Conservation (phyloP, 805 yeast species). For the Candida chilensis region DNA sequence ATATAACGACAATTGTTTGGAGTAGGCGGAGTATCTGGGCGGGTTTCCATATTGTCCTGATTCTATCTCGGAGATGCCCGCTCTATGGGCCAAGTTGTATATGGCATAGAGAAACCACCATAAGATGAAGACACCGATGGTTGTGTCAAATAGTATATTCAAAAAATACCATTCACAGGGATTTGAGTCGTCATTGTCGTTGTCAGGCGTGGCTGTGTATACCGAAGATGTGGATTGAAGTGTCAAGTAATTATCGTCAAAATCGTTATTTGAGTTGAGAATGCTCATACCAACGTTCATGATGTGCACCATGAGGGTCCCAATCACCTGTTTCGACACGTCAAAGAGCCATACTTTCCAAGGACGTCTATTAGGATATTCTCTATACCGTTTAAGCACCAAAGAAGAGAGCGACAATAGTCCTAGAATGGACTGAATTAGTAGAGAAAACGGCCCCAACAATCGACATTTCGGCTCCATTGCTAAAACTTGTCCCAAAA, state of each 20-base stretch:
- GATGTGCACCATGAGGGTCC: conserved; percentile 78
- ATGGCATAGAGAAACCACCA: conserved; percentile 47
- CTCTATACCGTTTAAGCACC: conserved; percentile 68
- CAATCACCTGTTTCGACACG: conserved; percentile 82
- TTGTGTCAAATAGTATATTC: conserved; percentile 82
- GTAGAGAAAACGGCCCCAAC: conserved; percentile 78
- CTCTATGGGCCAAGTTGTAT: conserved; percentile 32
- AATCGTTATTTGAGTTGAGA: conserved; percentile 26
- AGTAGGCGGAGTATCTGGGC: conserved; percentile 52
- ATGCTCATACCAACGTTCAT: conserved; percentile 69
- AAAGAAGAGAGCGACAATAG: conserved; percentile 65
- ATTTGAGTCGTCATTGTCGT: conserved; percentile 35
- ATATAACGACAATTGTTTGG: conserved; percentile 67
- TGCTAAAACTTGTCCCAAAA: too few relatives aligned
- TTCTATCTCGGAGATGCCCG: conserved; percentile 36
- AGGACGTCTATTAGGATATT: conserved; percentile 72
- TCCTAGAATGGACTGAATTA: conserved; percentile 74
- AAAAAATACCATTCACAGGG: conserved; percentile 96
- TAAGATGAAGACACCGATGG: conserved; percentile 82
- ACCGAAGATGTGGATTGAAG: neutral
- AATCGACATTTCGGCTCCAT: conserved; percentile 21
- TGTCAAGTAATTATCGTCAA: conserved; percentile 3
- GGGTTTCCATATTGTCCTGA: conserved; percentile 63
- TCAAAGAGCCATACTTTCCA: conserved; percentile 87
- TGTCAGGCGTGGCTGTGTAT: conserved; percentile 4